Evolutionary conservation across 306 rosid genomes (phyloP).

Genomic region (Gastrolobium bilobum): DNA sequence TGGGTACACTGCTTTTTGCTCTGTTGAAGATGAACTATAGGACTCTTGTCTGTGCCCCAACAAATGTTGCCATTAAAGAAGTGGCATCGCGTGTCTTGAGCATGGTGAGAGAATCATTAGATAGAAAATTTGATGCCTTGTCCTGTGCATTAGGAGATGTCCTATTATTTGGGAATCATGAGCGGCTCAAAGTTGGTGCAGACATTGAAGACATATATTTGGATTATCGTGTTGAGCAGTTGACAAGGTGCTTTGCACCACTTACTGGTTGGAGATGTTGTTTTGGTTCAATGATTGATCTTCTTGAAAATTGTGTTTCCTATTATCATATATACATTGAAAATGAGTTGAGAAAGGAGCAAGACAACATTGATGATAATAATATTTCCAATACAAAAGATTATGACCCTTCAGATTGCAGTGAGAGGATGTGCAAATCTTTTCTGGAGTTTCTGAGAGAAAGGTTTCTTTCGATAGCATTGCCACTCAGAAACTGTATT

Average conservation of each 20-base stretch:
- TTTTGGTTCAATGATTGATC: constrained; percentile 63
- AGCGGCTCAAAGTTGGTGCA: constrained; percentile 66
- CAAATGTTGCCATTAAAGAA: constrained; percentile 77
- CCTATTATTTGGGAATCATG: constrained; percentile 74
- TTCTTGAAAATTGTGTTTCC: constrained; percentile 75
- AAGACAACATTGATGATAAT: neutral
- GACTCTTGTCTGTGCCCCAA: constrained; percentile 80
- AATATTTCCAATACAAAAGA: constrained; percentile 33
- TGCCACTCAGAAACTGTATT: constrained; percentile 53
- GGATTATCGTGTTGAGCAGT: constrained; percentile 67
- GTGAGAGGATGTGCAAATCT: constrained; percentile 44
- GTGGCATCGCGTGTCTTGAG: constrained; percentile 66
- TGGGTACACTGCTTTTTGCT: constrained; percentile 57
- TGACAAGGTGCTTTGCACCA: constrained; percentile 58
- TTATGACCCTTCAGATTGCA: constrained; percentile 32
- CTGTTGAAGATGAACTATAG: constrained; percentile 60
- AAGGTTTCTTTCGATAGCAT: constrained; percentile 53
- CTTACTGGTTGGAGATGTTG: constrained; percentile 64
- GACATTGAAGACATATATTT: constrained; percentile 67
- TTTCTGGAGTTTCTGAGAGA: constrained; percentile 68
- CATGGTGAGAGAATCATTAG: constrained; percentile 55
- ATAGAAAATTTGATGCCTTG: constrained; percentile 42
- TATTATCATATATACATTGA: constrained; percentile 64
- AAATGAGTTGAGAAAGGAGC: constrained; percentile 51
- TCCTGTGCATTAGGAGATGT: constrained; percentile 66